Base-by-base conservation (phyloP, 441 rosid genomes). In the Biscutella laevigata region DNA sequence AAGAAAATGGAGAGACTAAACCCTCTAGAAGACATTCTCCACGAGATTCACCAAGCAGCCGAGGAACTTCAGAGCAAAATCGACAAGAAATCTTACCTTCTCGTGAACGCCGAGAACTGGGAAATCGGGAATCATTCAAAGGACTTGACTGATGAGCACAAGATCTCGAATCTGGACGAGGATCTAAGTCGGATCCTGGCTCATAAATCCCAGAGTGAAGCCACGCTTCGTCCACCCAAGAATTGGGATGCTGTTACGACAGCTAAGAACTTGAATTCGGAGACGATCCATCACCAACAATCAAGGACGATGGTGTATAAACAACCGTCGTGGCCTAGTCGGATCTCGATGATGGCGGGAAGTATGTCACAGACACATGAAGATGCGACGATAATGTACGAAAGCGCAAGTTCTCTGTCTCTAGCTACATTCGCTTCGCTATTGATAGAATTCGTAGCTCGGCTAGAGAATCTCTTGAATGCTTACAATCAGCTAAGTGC, bases 361-460 rank as follows among this genome's bases (percentile, higher is more conserved):
- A 68, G 67, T 1, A 19, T 61, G 48, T 33, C 30, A 4, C 53
- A 26, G 4, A 4, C 43, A 56, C 32, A n/a, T 5, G 62, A 40
- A 2, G 72, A 62, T 13, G 75, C 67, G 47, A 68, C 69, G 21
- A 35, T 26, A 44, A 74, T 81, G 40, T 82, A 73, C 37, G 83
- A 73, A 67, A 84, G 82, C 37, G 94, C 96, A 9, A 82, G 96
- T 52, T 82, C 80, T 13, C 42, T 82, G 70, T 82, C 91, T 13
- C 57, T 88, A 17, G 94, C 86, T 1, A 88, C 96, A 6, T 88
- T 84, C 61, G 57, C 91, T 22, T 88, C 96, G 0, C 71, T 78
- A 15, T 35, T 82, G 68, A 88, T 82, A 2, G 96, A 88, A 54
- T 82, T 88, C 45, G 94, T 88, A n/a, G 94, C 96, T 5, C 74